Evolutionary conservation across 306 rosid genomes (phyloP).

Genomic region (Ammopiptanthus mongolicus): DNA sequence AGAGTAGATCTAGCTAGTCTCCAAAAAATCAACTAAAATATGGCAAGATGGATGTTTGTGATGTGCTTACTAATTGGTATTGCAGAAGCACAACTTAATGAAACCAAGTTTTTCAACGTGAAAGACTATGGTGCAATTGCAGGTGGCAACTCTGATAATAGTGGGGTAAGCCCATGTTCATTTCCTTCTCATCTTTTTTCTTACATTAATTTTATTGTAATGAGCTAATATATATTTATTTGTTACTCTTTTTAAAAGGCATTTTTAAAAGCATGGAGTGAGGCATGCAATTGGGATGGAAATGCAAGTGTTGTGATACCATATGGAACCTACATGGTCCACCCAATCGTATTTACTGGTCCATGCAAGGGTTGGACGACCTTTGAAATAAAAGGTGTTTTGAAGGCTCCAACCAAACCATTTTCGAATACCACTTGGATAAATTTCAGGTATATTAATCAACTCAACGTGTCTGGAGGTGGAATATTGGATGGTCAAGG

Average conservation of each 20-base stretch:
- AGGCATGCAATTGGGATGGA: conserved; percentile 42
- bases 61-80: background rate
- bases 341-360: conserved; percentile 34
- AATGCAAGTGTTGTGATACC: conserved; percentile 10
- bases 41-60: background rate
- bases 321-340: conserved; percentile 37
- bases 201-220: background rate
- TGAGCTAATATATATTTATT: background rate
- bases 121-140: conserved; percentile 30
- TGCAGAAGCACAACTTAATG: background rate
- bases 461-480: conserved; percentile 37
- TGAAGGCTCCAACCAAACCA: conserved; percentile 42
- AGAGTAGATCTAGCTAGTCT: background rate
- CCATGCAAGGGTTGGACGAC: conserved; percentile 42
- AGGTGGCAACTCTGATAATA: conserved; percentile 23
- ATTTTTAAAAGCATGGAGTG: conserved; percentile 45
- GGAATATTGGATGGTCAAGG: conserved; percentile 65
- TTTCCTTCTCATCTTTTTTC: background rate
- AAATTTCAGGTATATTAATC: conserved; percentile 34
- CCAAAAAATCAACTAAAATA: background rate
- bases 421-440: conserved; percentile 40
- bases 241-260: conserved; percentile 15
- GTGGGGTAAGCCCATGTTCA: conserved; percentile 19
- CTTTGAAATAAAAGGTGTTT: conserved; percentile 35
- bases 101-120: conserved; percentile 9